Base-by-base conservation (phyloP, 371 early-diverging fungal genomes). In the Lichtheimia corymbifera region DNA sequence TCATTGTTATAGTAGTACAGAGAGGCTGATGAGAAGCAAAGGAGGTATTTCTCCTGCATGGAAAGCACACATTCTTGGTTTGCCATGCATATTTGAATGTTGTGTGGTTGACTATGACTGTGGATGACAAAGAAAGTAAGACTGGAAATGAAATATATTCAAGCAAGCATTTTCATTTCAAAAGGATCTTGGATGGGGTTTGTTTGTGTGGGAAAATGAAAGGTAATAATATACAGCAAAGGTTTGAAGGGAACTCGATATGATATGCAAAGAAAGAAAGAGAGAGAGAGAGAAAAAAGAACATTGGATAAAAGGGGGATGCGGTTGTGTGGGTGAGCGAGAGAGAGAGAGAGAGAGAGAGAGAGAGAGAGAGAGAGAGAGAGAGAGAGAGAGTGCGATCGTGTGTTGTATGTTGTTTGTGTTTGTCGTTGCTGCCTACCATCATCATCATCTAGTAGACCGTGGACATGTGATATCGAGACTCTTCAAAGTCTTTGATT, bases 401-500 rank as follows among this genome's bases (percentile, higher is more conserved):
- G 12, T 18, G 14, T 17, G 14, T 50, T 17, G 14, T 50, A 50
- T 22, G 14, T 14, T 5, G 25, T 17, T 14, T 15, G 25, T 12
- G 18, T 15, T 24, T 40, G 24, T 27, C 35, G 45, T 12, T 30
- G 22, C 24, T 44, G 27, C 18, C 18, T 42, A 53, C 17, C 49
- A 49, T 47, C 22, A 18, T 22, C 13, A n/a, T 55, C 22, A n/a
- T 53, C 61, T 76, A 79, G 57, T 79, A 79, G 24, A 79, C 76
- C 24, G 80, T 79, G 17, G 80, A 76, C 80, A 79, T 79, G 25
- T 79, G 72, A 58, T 76, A 74, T 66, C 76, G 55, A 22, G 77
- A 73, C 55, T 80, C 80, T 53, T 80, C 80, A 63, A 77, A 80
- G 49, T 80, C 80, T 57, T 80, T 80, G 55, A 80, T 80, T 59